Evolutionary conservation across 2,329 filamentous ascomycete species (phyloP).

Genomic region (Talaromyces islandicus): DNA sequence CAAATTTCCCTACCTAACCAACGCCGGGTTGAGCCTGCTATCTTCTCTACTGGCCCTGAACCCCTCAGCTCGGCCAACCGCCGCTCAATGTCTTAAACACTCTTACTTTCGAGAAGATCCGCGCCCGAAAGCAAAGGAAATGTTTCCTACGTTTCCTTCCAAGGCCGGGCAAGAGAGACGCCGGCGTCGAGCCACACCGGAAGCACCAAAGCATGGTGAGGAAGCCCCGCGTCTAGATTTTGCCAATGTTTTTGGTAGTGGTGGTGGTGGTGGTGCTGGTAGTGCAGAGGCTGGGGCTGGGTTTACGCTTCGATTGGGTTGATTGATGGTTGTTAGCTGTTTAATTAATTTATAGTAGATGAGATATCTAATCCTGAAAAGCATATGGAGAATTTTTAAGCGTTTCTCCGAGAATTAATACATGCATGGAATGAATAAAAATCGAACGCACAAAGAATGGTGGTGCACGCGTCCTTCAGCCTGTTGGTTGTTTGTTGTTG

Average conservation of each 20-base stretch:
- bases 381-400: neutral
- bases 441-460: neutral
- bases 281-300: conserved; percentile 54
- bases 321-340: neutral
- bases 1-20: conserved; percentile 74
- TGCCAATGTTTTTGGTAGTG: conserved; percentile 63
- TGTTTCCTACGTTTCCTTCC: conserved; percentile 96
- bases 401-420: neutral
- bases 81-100: conserved; percentile 68
- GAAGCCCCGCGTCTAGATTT: conserved; percentile 61
- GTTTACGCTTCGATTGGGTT: conserved; percentile 54
- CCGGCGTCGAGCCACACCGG: conserved; percentile 65
- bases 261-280: conserved; percentile 57
- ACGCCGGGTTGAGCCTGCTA: conserved; percentile 66
- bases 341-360: neutral
- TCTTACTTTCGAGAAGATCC: conserved; percentile 86
- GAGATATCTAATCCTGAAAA: neutral
- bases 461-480: neutral
- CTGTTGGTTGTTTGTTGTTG: neutral
- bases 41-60: conserved; percentile 67
- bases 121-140: conserved; percentile 77
- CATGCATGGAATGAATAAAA: neutral
- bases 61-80: conserved; percentile 64
- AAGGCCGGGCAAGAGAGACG: conserved; percentile 88
- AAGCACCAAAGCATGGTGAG: conserved; percentile 74